These are phyloP conservation scores for Eucalyptus regnans DNA, from an alignment of 345 rosid species.

Conservation along the genomic window DNA sequence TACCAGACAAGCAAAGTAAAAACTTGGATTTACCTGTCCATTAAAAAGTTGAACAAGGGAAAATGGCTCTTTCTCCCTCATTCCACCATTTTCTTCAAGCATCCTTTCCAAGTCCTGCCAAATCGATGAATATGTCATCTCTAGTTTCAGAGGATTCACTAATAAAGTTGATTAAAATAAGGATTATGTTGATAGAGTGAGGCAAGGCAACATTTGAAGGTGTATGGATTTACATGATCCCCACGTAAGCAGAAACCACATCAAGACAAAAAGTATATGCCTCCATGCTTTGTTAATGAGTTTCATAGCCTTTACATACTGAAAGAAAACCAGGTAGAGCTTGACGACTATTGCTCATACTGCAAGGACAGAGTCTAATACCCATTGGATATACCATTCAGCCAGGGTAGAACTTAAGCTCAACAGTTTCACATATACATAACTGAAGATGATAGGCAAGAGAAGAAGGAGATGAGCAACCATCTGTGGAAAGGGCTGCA, in stretches of 20 bases:
- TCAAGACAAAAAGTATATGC: not conserved
- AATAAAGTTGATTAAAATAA: not conserved
- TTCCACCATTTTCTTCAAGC: slow-evolving; percentile 44
- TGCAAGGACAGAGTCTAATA: not conserved
- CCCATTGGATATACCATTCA: not conserved
- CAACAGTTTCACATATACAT: not conserved
- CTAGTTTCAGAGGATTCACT: not conserved
- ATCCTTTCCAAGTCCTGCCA: slow-evolving; percentile 72
- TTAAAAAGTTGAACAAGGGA: slow-evolving; percentile 32
- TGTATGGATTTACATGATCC: not conserved
- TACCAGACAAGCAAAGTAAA: not conserved
- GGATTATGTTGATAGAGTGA: not conserved
- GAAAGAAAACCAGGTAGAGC: not conserved
- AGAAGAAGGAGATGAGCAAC: not conserved
- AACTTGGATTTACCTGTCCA: slow-evolving; percentile 28
- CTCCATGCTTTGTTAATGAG: not conserved
- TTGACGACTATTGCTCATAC: not conserved
- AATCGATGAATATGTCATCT: not conserved
- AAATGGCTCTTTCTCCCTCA: slow-evolving; percentile 77
- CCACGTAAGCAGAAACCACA: not conserved
- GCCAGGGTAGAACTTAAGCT: not conserved
- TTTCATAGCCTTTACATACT: not conserved
- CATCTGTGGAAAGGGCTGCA: not conserved
- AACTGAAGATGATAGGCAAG: not conserved
- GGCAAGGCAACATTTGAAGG: not conserved